Evolutionary conservation across 495 filamentous ascomycete species (phyloP), one percentile per base, ranked within the genome.

Genomic region (Diplogelasinospora grovesii): DNA sequence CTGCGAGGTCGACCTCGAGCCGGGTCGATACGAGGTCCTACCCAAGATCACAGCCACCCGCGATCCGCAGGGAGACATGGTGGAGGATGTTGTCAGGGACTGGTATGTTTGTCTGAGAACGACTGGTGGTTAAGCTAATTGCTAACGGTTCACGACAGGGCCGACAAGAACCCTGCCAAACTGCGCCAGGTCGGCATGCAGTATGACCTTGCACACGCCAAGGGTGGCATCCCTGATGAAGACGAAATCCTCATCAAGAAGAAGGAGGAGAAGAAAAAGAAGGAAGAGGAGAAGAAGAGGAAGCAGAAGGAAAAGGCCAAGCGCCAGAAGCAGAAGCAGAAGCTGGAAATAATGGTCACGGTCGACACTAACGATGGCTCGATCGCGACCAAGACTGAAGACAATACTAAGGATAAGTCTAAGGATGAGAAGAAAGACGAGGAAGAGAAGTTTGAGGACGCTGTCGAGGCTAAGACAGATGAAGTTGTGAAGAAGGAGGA

Each of bases 1-100:
- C 44, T 77, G 77, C 23, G 85, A 89, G 46, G 61, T 88, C 25
- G 64, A 81, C 22, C 74, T 89, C 14, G 81, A 86, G 24, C 72
- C 83, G 0, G 85, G 84, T 11, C 73, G 65, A 31, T 89, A 89
- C 56, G 73, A 73, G 20, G 71, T 89, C n/a, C 53, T 86, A 6
- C 75, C 86, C 58, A 85, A 83, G 52, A 68, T 88, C 49, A 82
- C 75, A 3, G 82, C 83, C 5, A 71, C 64, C 20, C 68, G 79
- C 34, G 44, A 63, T 32, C 30, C 49, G 13, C 53, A 59, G 8
- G 41, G 50, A 1, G 57, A 60, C 8, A 66, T 69, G 8, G 74
- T 79, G 1, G 78, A 83, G 47, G 71, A 82, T 6, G 69, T 74
- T 5, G 74, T 85, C 9, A 68, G 66, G 27, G 60, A 68, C 1